phyloP scores from a whole-genome alignment of 345 rosid species.

The Acer yangbiense region DNA sequence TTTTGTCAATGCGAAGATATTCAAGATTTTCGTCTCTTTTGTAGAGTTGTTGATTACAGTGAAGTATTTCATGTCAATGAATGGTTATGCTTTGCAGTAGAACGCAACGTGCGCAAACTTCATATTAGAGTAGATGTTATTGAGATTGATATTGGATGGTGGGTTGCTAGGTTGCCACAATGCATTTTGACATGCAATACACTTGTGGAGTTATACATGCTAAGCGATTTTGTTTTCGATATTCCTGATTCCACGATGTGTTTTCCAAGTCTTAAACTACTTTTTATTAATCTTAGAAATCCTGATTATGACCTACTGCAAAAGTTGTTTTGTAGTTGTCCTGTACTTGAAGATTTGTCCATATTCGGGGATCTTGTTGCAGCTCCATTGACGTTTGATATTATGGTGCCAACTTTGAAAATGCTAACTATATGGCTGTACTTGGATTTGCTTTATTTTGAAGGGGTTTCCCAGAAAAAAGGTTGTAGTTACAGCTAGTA shows the following conservation, averaged over 20 bases:
- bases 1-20: neutral
- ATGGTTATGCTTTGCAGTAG: neutral
- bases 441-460: neutral
- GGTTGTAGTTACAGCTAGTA: neutral
- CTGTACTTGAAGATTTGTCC: slow-evolving; percentile 1
- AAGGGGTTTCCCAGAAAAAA: neutral
- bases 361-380: neutral
- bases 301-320: neutral
- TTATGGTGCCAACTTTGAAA: neutral
- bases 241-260: neutral
- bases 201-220: slow-evolving; percentile 1
- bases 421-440: neutral
- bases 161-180: neutral
- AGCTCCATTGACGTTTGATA: neutral
- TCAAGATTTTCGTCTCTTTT: slow-evolving; percentile 1
- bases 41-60: neutral
- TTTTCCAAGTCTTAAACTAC: slow-evolving; percentile 5
- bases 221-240: neutral
- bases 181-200: neutral
- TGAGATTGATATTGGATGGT: neutral
- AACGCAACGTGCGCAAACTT: slow-evolving; percentile 1
- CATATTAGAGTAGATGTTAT: neutral
- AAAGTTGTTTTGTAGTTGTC: neutral
- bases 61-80: neutral
- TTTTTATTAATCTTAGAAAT: neutral